Evolutionary conservation across 805 yeast genomes (phyloP).

Genomic region (Starmerella khaoyaiensis): DNA sequence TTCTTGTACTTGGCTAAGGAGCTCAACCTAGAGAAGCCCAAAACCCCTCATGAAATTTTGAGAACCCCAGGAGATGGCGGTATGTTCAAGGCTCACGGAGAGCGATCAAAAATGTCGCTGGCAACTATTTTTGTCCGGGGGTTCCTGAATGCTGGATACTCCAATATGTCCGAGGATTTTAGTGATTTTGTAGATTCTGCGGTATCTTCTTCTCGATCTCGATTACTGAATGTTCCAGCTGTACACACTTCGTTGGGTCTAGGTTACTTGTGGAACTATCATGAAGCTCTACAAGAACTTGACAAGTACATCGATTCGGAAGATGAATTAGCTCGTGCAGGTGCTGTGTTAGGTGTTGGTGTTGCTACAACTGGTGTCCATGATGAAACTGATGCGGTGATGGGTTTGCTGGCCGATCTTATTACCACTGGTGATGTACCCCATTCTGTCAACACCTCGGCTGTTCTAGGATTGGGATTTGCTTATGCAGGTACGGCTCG

Average conservation of each 20-base stretch:
- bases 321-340: constrained; percentile 72
- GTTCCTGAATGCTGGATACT: constrained; percentile 81
- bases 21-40: constrained; percentile 76
- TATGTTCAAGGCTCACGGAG: constrained; percentile 28
- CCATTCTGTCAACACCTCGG: constrained; percentile 51
- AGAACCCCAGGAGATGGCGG: constrained; percentile 66
- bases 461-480: constrained; percentile 83
- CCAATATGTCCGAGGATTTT: constrained; percentile 51
- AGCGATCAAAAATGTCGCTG: constrained; percentile 87
- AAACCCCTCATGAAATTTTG: constrained; percentile 88
- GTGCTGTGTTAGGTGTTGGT: constrained; percentile 93
- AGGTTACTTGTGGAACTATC: constrained; percentile 78
- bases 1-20: constrained; percentile 72
- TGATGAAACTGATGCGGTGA: constrained; percentile 89
- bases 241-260: constrained; percentile 88
- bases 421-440: constrained; percentile 30
- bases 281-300: constrained; percentile 76
- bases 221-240: constrained; percentile 47
- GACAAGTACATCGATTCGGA: constrained; percentile 79
- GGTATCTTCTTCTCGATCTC: constrained; percentile 9
- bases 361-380: constrained; percentile 83
- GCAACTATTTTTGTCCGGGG: constrained; percentile 92
- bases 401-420: constrained; percentile 69
- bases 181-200: constrained; percentile 47
- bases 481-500: constrained; percentile 92